phyloP scores from a whole-genome alignment of 768 basidiomycete genomes.

The Kwoniella sp. region DNA sequence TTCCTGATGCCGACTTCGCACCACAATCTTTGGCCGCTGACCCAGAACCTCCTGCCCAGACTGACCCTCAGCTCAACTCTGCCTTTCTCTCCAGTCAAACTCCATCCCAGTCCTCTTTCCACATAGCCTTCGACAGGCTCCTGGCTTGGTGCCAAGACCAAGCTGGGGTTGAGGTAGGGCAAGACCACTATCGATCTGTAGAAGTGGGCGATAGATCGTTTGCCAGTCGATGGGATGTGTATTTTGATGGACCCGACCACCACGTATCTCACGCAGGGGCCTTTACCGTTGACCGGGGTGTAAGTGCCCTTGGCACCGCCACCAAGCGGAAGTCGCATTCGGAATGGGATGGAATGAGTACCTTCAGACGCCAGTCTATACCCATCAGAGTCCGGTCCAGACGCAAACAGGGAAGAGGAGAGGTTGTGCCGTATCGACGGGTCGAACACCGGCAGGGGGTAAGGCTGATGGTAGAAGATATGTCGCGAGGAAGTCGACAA shows the following conservation, averaged over 20 bases:
- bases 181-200: conserved; percentile 80
- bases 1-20: conserved; percentile 70
- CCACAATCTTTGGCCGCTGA: conserved; percentile 77
- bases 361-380: conserved; percentile 64
- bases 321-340: conserved; percentile 67
- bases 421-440: conserved; percentile 57
- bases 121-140: conserved; percentile 66
- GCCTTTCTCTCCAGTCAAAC: conserved; percentile 67
- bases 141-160: conserved; percentile 66
- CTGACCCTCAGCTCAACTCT: conserved; percentile 69
- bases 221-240: conserved; percentile 65
- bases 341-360: conserved; percentile 70
- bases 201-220: conserved; percentile 81
- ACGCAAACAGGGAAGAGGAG: conserved; percentile 42
- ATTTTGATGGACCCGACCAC: conserved; percentile 79
- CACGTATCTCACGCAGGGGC: conserved; percentile 74
- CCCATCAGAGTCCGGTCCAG: conserved; percentile 56
- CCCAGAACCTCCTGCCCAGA: conserved; percentile 73
- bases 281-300: conserved; percentile 60
- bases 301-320: conserved; percentile 65
- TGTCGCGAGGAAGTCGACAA: conserved; percentile 59
- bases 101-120: conserved; percentile 61
- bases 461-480: conserved; percentile 79
- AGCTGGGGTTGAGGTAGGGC: conserved; percentile 69
- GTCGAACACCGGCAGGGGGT: conserved; percentile 59